A percentile compares a stretch with the other conserved stretches of the same genome.
phyloP scores from a whole-genome alignment of 2,329 filamentous ascomycete species.

The Diaporthe australafricana region DNA sequence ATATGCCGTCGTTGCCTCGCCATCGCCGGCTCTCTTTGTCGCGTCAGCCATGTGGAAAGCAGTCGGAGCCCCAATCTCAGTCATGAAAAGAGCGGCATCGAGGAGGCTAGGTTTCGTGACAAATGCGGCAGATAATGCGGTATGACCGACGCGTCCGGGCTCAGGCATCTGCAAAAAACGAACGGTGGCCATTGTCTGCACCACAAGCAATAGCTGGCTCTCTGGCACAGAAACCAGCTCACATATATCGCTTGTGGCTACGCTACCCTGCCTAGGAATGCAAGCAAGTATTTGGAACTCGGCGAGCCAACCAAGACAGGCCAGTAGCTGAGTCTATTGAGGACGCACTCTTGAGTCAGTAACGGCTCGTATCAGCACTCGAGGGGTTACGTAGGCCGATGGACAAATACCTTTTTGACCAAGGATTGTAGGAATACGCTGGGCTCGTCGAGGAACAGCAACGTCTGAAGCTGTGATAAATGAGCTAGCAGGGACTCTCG shows the following conservation, averaged over 20 bases:
- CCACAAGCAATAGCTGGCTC: slow-evolving; percentile 49
- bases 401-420: background rate
- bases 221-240: slow-evolving; percentile 54
- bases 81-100: slow-evolving; percentile 54
- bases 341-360: background rate
- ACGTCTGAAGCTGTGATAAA: background rate
- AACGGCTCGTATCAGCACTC: background rate
- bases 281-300: slow-evolving; percentile 57
- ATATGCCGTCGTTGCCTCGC: slow-evolving; percentile 38
- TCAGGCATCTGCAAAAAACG: slow-evolving; percentile 51
- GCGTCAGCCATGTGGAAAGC: slow-evolving; percentile 49
- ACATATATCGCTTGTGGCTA: slow-evolving; percentile 53
- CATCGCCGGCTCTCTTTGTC: slow-evolving; percentile 39
- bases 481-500: background rate
- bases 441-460: background rate
- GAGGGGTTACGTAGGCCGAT: background rate
- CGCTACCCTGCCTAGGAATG: slow-evolving; percentile 51
- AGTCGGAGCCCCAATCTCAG: slow-evolving; percentile 48
- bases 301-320: slow-evolving; percentile 55
- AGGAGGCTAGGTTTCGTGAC: slow-evolving; percentile 47
- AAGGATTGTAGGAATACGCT: background rate
- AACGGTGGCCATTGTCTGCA: slow-evolving; percentile 46
- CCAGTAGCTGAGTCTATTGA: slow-evolving; percentile 32
- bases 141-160: slow-evolving; percentile 50
- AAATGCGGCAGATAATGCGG: slow-evolving; percentile 51